phyloP scores from a whole-genome alignment of 768 basidiomycete genomes.

The Scleroderma citrinum region DNA sequence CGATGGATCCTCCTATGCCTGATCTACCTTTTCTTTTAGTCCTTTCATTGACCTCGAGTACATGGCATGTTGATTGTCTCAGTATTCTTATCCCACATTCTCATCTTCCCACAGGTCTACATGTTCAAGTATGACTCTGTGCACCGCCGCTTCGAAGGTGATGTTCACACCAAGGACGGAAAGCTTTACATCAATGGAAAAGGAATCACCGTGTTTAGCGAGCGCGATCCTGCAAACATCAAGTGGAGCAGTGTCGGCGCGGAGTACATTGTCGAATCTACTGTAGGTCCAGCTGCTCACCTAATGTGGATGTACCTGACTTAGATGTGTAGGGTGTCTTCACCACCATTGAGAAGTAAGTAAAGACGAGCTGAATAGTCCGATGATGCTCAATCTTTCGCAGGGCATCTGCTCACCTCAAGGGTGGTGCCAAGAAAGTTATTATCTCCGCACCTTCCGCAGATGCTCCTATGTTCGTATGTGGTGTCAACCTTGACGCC shows the following conservation, averaged over 20 bases:
- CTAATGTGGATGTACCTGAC: neutral
- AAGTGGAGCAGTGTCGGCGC: conserved; percentile 78
- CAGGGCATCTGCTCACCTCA: conserved; percentile 87
- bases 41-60: conserved; percentile 97
- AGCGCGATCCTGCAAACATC: conserved; percentile 85
- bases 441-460: conserved; percentile 99
- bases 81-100: neutral
- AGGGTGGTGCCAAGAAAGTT: conserved; percentile 99
- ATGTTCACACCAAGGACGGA: conserved; percentile 75
- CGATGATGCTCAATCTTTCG: neutral
- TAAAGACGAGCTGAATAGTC: conserved; percentile 5
- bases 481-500: conserved; percentile 89
- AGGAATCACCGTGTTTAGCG: conserved; percentile 68
- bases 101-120: conserved; percentile 58
- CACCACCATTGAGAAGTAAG: conserved; percentile 87
- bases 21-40: conserved; percentile 35
- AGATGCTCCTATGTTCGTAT: conserved; percentile 92
- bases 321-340: conserved; percentile 79
- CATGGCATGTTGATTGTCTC: conserved; percentile 57
- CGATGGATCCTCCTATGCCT: neutral
- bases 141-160: conserved; percentile 88
- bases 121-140: conserved; percentile 98
- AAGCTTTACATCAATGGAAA: conserved; percentile 86
- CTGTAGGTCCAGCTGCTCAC: conserved; percentile 42
- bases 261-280: conserved; percentile 94